Evolutionary conservation across 1,284 basidiomycete species (phyloP), one percentile per base, ranked within the genome.

Genomic region (Blastosporella zonata): DNA sequence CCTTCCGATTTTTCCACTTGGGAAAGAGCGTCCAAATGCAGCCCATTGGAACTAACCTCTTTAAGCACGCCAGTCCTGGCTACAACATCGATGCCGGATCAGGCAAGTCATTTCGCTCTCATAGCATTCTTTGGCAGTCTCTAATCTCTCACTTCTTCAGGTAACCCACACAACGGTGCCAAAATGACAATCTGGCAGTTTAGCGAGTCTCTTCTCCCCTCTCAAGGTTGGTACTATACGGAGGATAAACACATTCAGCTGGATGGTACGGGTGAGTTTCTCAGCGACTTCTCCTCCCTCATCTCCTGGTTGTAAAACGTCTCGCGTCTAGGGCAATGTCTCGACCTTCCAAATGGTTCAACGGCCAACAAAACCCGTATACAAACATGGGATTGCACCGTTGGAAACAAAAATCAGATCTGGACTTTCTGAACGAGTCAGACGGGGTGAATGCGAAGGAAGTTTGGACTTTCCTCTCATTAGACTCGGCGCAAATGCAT

Each of bases 71-170:
- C 2, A 54, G 56, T 2, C 7, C 43, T 1, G 43, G 47, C 13
- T 62, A 54, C 36, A 63, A 61, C 37, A 46, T 63, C 21, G 62
- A 61, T 41, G 59, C 61, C 5, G 60, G 61, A 22, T 41, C 52
- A 18, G 48, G 59, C 59, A 36, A 43, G 57, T 55, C 4, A 18
- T 15, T 43, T 35, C n/a, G n/a, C 10, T 10, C 17, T 18, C 5
- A 36, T 36, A 6, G 2, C 6, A 6, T 36, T 31, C 15, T 38
- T 39, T 18, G 13, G n/a, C 25, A 13, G 13, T 27, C 27, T 27
- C 27, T 36, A 8, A 38, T 29, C 10, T 23, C 6, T 31, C n/a
- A 4, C n/a, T 27, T 8, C n/a, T 27, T 8, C n/a, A 59, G 59
- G 29, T 3, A 7, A 41, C 15, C 60, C 59, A 18, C 45, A 29